Evolutionary conservation across 371 early-diverging fungal species (phyloP), one percentile per base, ranked within the genome.

Genomic region (Apophysomyces sp.): DNA sequence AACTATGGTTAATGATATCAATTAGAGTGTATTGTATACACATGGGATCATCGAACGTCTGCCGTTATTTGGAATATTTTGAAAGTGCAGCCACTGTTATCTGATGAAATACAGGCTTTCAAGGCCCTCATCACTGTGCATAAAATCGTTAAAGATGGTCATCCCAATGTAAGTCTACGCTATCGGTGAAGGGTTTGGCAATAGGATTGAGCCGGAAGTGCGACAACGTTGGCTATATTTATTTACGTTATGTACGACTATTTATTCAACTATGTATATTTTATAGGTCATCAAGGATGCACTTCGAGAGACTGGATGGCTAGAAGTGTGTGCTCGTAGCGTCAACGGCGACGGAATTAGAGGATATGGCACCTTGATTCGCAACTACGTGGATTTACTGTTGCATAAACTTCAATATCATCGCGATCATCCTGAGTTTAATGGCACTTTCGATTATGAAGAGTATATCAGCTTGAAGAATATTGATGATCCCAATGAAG

Each of bases 401-500:
- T 76, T 88, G 61, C 85, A 88, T 36, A 98, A 98, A 76, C 88
- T 98, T 59, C 87, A 94, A 60, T 98, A 90, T 74, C 99, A 98
- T 68, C 76, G 87, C 28, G 75, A 86, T 16, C 95, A 97, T 72
- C 94, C 96, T 7, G 95, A 95, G 61, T 98, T 98, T 69, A 93
- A 88, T 58, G 98, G 95, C 26, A 89, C 85, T 57, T 98, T 98
- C 78, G 96, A 97, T 68, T 98, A 97, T 73, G 93, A 98, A 63
- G 99, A 98, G 68, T 98, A 97, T 60, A 88, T 95, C 29, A 90
- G 93, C 34, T 78, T 97, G 59, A 92, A 92, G 72, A 93, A 94
- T 41, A 92, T 94, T 55, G 93, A 96, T 67, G 97, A 98, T 79
- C 97, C 97, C 11, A 96, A 98, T 74, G 98, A 97, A 85, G 98